These are phyloP conservation scores for Botrytis byssoidea DNA, from an alignment of 2,329 filamentous ascomycete genomes.

Conservation along the genomic window DNA sequence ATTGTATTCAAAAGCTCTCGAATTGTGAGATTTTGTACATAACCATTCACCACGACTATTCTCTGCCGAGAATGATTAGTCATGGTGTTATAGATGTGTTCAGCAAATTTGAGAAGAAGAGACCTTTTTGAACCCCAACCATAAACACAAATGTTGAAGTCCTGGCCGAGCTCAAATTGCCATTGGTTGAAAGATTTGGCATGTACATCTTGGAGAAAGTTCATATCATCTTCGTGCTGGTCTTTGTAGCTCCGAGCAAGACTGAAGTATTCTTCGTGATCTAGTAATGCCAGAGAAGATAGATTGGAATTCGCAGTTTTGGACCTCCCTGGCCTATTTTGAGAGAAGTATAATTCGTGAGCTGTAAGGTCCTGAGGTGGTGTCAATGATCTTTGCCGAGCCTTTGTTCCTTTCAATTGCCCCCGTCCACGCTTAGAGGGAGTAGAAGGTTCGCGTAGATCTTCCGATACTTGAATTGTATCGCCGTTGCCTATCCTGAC, in stretches of 20 bases:
- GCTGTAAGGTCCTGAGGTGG: conserved; percentile 73
- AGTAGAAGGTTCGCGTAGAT: conserved; percentile 42
- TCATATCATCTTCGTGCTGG: conserved; percentile 66
- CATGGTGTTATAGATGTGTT: conserved; percentile 56
- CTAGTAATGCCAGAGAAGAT: conserved; percentile 70
- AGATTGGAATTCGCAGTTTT: conserved; percentile 89
- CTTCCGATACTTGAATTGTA: conserved; percentile 38
- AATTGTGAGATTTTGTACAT: conserved; percentile 63
- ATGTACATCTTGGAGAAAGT: conserved; percentile 72
- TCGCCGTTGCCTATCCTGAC: conserved; percentile 39
- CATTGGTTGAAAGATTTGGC: conserved; percentile 84
- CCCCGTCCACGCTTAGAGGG: conserved; percentile 53
- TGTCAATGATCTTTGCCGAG: conserved; percentile 51
- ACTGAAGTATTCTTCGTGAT: conserved; percentile 88
- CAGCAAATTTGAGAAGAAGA: conserved; percentile 73
- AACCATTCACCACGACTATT: conserved; percentile 86
- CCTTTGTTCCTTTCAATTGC: conserved; percentile 48
- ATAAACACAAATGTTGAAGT: conserved; percentile 87
- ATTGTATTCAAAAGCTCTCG: conserved; percentile 71
- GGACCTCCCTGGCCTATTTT: conserved; percentile 76
- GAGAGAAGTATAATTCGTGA: conserved; percentile 90
- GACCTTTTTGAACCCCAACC: conserved; percentile 87
- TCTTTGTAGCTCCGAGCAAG: conserved; percentile 61
- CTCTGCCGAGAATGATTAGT: conserved; percentile 42
- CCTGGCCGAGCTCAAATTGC: conserved; percentile 83